phyloP scores from a whole-genome alignment of 164 flowering plant genomes.

The Tinospora cordifolia region DNA sequence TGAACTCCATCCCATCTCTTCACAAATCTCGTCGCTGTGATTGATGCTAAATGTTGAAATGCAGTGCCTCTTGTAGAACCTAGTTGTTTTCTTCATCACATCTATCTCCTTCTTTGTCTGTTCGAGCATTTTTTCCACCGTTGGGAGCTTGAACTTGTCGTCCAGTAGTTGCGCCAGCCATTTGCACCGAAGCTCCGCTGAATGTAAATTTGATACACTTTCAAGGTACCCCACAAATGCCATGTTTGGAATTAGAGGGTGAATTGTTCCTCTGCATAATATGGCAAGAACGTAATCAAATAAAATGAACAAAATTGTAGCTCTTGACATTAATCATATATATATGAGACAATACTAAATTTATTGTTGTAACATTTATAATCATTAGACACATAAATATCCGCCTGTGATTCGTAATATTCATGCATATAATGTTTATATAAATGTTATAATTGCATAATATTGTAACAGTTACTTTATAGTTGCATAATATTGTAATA shows the following conservation, averaged over 20 bases:
- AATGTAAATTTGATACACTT: slow-evolving; percentile 70
- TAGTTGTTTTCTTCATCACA: slow-evolving; percentile 58
- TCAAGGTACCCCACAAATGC: slow-evolving; percentile 77
- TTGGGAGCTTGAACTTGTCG: slow-evolving; percentile 65
- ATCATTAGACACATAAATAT: no score
- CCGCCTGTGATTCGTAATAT: no score
- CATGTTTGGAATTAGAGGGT: slow-evolving; percentile 85
- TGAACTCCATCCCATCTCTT: slow-evolving; percentile 84
- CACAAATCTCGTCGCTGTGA: no score
- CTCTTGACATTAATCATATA: no score
- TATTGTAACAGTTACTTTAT: no score
- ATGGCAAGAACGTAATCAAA: neutral
- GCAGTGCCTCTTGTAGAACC: slow-evolving; percentile 85
- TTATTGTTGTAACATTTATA: no score
- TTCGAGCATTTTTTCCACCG: slow-evolving; percentile 51
- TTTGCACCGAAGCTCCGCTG: slow-evolving; percentile 70
- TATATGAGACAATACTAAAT: no score
- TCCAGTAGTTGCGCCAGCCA: slow-evolving; percentile 66
- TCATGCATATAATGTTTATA: no score
- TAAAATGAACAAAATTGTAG: no score
- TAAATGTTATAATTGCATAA: no score
- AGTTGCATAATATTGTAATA: no score
- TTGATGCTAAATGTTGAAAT: slow-evolving; percentile 80
- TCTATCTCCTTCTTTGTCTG: slow-evolving; percentile 53
- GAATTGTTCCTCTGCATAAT: slow-evolving; percentile 56